Percentiles rank a stretch among this genome's conserved stretches.
phyloP scores from a whole-genome alignment of 1,139 yeast genomes.

The Candida sanyaensis region DNA sequence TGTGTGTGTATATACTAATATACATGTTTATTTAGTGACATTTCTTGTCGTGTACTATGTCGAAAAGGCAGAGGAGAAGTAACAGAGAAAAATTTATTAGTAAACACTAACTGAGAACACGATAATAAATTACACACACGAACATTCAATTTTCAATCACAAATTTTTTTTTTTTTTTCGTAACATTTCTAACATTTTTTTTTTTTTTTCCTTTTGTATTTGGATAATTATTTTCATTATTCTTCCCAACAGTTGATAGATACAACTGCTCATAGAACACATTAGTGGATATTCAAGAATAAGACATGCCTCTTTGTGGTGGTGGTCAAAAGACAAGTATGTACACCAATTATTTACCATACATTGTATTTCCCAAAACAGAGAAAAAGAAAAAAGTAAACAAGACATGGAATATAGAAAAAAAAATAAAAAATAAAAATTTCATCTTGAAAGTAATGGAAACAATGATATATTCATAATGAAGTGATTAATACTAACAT shows the following conservation, averaged over 20 bases:
- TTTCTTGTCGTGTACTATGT: too few relatives aligned
- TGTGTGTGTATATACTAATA: too few relatives aligned
- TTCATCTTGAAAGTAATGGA: not conserved
- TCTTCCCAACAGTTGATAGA: not conserved
- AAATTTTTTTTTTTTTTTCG: not conserved
- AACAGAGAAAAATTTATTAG: constrained; percentile 1
- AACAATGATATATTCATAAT: too few relatives aligned
- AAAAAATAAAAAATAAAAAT: not conserved
- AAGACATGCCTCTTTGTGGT: constrained; percentile 68
- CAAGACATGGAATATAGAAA: not conserved
- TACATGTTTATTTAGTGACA: too few relatives aligned
- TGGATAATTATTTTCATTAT: not conserved
- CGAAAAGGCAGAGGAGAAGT: too few relatives aligned
- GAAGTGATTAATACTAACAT: constrained; percentile 3
- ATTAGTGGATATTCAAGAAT: not conserved
- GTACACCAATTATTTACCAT: constrained; percentile 19
- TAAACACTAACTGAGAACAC: not conserved
- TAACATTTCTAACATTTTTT: not conserved
- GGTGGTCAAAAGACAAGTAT: constrained; percentile 62
- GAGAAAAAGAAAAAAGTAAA: not conserved
- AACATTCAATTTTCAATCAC: not conserved
- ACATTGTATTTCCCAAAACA: not conserved
- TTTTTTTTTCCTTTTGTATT: not conserved
- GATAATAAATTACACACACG: not conserved
- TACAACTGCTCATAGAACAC: too few relatives aligned